A percentile compares a stretch with the other conserved stretches of the same genome.
phyloP scores from a whole-genome alignment of 768 basidiomycete species.

The Lactarius hatsudake region DNA sequence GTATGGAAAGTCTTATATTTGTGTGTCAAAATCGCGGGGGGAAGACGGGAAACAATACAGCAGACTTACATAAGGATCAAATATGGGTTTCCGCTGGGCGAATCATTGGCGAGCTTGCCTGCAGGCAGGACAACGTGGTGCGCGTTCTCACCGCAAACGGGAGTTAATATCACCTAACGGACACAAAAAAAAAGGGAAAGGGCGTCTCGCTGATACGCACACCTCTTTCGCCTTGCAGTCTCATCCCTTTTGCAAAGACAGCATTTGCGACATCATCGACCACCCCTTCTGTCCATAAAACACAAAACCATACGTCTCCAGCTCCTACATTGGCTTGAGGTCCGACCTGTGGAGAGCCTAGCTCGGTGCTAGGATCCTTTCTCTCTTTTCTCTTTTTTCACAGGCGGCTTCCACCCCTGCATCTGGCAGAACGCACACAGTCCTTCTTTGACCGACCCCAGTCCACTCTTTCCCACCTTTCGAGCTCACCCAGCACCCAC shows the following conservation, averaged over 20 bases:
- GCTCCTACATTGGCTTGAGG: slow-evolving; percentile 27
- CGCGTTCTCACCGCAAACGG: slow-evolving; percentile 50
- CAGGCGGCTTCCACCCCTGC: slow-evolving; percentile 22
- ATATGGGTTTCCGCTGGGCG: slow-evolving; percentile 31
- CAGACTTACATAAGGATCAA: slow-evolving; percentile 42
- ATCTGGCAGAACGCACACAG: slow-evolving; percentile 26
- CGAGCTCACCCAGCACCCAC: slow-evolving; percentile 23
- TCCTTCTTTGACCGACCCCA: slow-evolving; percentile 28
- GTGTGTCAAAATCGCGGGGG: slow-evolving; percentile 23
- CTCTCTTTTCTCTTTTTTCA: slow-evolving; percentile 12
- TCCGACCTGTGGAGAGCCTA: slow-evolving; percentile 23
- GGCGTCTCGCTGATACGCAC: slow-evolving; percentile 35
- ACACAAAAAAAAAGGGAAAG: slow-evolving; percentile 23
- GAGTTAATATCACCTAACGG: slow-evolving; percentile 28
- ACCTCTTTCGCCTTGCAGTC: slow-evolving; percentile 47
- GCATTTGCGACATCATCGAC: slow-evolving; percentile 16
- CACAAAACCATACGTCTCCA: slow-evolving; percentile 25
- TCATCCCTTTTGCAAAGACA: slow-evolving; percentile 31
- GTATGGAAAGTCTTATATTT: slow-evolving; percentile 19
- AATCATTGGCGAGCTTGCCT: slow-evolving; percentile 53
- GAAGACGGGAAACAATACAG: slow-evolving; percentile 27
- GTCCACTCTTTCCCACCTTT: slow-evolving; percentile 22
- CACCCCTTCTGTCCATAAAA: slow-evolving; percentile 9
- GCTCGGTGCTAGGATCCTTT: slow-evolving; percentile 22
- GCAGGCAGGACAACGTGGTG: slow-evolving; percentile 74